phyloP scores from a whole-genome alignment of 768 basidiomycete species.

The Suillus lakei region DNA sequence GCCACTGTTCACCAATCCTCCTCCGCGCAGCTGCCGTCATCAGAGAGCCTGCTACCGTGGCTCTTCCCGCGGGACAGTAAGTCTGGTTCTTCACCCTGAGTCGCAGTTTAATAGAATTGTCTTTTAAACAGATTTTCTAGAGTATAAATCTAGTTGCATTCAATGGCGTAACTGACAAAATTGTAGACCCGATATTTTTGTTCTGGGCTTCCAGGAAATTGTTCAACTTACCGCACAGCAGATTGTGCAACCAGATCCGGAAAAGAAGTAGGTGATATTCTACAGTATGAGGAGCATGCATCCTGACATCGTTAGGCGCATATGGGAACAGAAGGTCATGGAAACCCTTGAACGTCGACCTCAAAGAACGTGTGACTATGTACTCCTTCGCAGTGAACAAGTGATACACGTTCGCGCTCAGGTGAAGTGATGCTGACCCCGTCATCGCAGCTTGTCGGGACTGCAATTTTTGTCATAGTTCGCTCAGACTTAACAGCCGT shows the following conservation, averaged over 20 bases:
- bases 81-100: conserved; percentile 27
- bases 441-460: conserved; percentile 81
- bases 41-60: conserved; percentile 88
- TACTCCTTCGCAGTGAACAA: conserved; percentile 92
- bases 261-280: conserved; percentile 68
- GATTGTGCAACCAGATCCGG: conserved; percentile 94
- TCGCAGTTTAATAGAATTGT: conserved; percentile 7
- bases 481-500: conserved; percentile 75
- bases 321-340: conserved; percentile 86
- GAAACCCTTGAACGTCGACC: conserved; percentile 77
- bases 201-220: conserved; percentile 94
- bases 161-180: conserved; percentile 29
- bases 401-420: conserved; percentile 39
- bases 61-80: conserved; percentile 83
- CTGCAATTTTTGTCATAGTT: conserved; percentile 85
- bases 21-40: conserved; percentile 56
- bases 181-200: conserved; percentile 84
- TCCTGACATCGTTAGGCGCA: conserved; percentile 51
- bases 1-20: conserved; percentile 13
- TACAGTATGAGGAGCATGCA: background rate
- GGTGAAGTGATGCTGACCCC: conserved; percentile 6
- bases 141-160: conserved; percentile 16
- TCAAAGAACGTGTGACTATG: conserved; percentile 72
- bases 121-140: conserved; percentile 20
- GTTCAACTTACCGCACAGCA: conserved; percentile 98